Evolutionary conservation across 1,284 basidiomycete genomes (phyloP).

Genomic region (Ceratobasidium sp.): DNA sequence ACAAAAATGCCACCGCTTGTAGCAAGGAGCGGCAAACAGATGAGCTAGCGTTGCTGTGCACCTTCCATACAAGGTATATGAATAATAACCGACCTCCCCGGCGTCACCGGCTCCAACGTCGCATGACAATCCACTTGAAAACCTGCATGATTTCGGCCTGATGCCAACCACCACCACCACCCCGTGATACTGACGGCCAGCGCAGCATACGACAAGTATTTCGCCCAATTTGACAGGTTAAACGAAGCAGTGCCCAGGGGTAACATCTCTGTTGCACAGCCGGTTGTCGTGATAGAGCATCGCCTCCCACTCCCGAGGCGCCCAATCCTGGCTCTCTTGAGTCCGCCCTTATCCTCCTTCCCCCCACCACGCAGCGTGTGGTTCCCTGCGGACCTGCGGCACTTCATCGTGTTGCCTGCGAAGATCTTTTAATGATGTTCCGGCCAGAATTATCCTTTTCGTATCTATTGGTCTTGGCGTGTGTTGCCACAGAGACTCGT

Average conservation of each 20-base stretch:
- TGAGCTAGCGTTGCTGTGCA: neutral
- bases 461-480: neutral
- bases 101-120: slow-evolving; percentile 25
- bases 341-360: neutral
- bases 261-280: slow-evolving; percentile 12
- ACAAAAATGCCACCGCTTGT: neutral
- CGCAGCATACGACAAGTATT: neutral
- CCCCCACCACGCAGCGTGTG: slow-evolving; percentile 5
- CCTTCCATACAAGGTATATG: neutral
- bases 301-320: slow-evolving; percentile 8
- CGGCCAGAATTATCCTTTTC: neutral
- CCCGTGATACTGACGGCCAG: neutral
- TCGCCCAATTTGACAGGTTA: neutral
- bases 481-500: slow-evolving; percentile 15
- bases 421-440: neutral
- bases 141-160: neutral
- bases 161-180: neutral
- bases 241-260: neutral
- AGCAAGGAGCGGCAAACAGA: neutral
- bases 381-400: slow-evolving; percentile 17
- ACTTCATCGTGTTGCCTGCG: too few relatives aligned
- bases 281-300: slow-evolving; percentile 19
- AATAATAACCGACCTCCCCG: neutral
- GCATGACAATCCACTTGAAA: too few relatives aligned
- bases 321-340: slow-evolving; percentile 3